Conservation (phyloP, 2,329 filamentous ascomycete genomes). For the Colletotrichum acutatum region DNA sequence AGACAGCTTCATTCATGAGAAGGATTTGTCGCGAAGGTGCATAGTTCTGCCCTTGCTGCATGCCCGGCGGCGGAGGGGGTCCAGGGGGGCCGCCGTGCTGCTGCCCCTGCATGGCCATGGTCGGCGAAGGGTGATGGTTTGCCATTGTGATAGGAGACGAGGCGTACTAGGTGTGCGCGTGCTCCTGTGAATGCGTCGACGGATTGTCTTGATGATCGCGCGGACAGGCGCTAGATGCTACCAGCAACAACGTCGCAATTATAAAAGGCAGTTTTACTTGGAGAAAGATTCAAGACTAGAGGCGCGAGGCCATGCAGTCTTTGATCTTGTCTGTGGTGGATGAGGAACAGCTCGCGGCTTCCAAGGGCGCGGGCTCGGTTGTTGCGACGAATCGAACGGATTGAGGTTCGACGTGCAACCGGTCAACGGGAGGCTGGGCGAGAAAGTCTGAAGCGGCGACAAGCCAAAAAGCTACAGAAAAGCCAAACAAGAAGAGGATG, state of each 20-base stretch:
- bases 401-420: constrained; percentile 35
- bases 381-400: constrained; percentile 24
- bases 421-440: constrained; percentile 31
- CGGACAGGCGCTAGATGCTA: constrained; percentile 12
- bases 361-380: constrained; percentile 4
- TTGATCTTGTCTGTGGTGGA: background rate
- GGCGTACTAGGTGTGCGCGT: constrained; percentile 8
- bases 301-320: constrained; percentile 9
- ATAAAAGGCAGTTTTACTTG: background rate
- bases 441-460: constrained; percentile 12
- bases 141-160: constrained; percentile 64
- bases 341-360: background rate
- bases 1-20: constrained; percentile 85
- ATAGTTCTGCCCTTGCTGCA: constrained; percentile 64
- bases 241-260: constrained; percentile 9
- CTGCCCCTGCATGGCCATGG: constrained; percentile 76
- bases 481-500: constrained; percentile 12
- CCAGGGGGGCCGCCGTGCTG: constrained; percentile 75
- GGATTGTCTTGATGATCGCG: constrained; percentile 36
- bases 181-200: constrained; percentile 34
- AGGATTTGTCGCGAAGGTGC: constrained; percentile 79
- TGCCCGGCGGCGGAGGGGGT: constrained; percentile 66
- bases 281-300: background rate
- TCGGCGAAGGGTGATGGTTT: constrained; percentile 84
- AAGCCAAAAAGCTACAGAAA: constrained; percentile 12